Evolutionary conservation across 1,139 yeast genomes (phyloP).

Genomic region (Wickerhamiella pararugosa): DNA sequence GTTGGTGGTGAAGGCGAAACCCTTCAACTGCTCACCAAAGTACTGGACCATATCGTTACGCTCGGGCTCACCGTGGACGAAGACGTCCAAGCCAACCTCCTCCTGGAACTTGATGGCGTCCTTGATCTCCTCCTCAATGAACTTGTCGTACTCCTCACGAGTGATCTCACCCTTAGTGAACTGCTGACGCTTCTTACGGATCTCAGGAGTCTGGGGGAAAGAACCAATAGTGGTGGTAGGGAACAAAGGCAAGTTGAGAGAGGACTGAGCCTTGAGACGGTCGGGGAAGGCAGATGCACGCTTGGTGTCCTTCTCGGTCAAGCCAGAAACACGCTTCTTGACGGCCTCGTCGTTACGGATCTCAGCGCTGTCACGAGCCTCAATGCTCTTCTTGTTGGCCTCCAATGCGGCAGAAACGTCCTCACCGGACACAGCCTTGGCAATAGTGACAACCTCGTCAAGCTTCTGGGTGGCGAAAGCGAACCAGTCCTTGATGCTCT

Average conservation of each 20-base stretch:
- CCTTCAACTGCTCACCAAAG: conserved; percentile 97
- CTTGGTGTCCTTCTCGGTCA: conserved; percentile 64
- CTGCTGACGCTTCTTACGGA: conserved; percentile 96
- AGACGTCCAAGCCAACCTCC: conserved; percentile 92
- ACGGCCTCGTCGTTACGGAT: conserved; percentile 88
- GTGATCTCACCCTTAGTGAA: conserved; percentile 91
- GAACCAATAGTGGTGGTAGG: conserved; percentile 99
- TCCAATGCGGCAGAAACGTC: conserved; percentile 49
- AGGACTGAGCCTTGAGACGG: conserved; percentile 80
- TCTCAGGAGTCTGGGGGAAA: conserved; percentile 99
- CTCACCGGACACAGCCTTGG: conserved; percentile 59
- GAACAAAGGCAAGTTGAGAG: conserved; percentile 89
- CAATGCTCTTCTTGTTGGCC: conserved; percentile 76
- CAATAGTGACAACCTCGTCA: conserved; percentile 75
- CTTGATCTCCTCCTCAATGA: conserved; percentile 93
- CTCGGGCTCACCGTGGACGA: conserved; percentile 99
- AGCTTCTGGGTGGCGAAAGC: conserved; percentile 96
- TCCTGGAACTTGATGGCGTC: conserved; percentile 97
- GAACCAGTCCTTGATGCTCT: conserved; percentile 93
- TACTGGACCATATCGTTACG: conserved; percentile 99
- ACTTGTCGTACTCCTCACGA: conserved; percentile 86
- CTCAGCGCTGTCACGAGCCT: conserved; percentile 73
- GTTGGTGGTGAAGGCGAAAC: conserved; percentile 94
- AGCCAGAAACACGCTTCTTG: conserved; percentile 70
- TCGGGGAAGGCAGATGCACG: conserved; percentile 77